Conservation (phyloP, 306 rosid species). For the Echinosophora koreensis region DNA sequence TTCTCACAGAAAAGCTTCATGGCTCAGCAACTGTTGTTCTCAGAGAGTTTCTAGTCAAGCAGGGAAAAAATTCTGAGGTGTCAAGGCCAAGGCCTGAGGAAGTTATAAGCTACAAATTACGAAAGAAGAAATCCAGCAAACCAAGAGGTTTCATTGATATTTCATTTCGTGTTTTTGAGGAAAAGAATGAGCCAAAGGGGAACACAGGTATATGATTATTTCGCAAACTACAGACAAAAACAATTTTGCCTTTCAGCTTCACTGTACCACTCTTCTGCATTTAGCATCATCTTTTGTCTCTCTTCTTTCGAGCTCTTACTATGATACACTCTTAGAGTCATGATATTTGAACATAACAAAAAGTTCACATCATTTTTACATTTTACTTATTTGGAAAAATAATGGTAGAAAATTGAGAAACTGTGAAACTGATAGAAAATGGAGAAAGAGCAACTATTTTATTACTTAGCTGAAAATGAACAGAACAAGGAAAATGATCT, state of each 20-base stretch:
- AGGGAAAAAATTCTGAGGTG: constrained; percentile 51
- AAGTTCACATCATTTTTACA: too few species aligned
- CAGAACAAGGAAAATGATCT: too few species aligned
- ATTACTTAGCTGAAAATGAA: too few species aligned
- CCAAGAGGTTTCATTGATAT: constrained; percentile 78
- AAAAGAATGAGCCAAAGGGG: constrained; percentile 60
- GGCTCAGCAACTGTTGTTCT: constrained; percentile 72
- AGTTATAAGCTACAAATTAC: constrained; percentile 77
- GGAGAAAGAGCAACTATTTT: too few species aligned
- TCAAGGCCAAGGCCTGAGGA: constrained; percentile 61
- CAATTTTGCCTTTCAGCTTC: constrained; percentile 3
- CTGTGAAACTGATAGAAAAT: too few species aligned
- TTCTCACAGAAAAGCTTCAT: constrained; percentile 75
- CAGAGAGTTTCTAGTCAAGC: constrained; percentile 72
- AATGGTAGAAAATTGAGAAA: too few species aligned
- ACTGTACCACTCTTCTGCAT: constrained; percentile 25
- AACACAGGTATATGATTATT: constrained; percentile 57
- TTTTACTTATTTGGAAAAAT: too few species aligned
- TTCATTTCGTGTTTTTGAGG: constrained; percentile 64
- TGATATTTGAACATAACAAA: too few species aligned
- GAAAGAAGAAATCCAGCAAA: constrained; percentile 66
- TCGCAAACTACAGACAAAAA: background rate
- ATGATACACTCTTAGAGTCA: background rate
- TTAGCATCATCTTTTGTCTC: constrained; percentile 3
- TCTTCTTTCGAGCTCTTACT: background rate